Evolutionary conservation across 805 yeast species (phyloP), one percentile per base, ranked within the genome.

Genomic region (Lipomyces starkeyi): DNA sequence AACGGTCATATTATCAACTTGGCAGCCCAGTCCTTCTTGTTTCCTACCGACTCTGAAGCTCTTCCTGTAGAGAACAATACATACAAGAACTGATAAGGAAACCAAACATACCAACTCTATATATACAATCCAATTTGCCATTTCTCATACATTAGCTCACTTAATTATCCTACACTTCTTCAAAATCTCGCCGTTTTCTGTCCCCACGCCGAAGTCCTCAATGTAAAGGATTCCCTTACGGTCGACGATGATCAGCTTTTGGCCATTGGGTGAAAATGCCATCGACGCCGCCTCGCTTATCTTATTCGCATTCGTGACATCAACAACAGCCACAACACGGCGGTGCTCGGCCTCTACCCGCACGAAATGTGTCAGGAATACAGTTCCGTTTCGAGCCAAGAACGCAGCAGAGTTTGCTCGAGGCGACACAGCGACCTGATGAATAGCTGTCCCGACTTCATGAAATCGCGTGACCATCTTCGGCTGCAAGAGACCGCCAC

Each of bases 151-250:
- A 53, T 17, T 11, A n/a, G 9, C 22, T 56, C 34, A 69, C 61
- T 69, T 69, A 56, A 69, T 69, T 32, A 69, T 69, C 63, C 72
- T 59, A 53, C 72, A 67, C 40, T 67, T 69, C 56, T 69, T 69
- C 61, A 69, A 43, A 22, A 59, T 56, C 54, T 69, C 72, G 9
- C 72, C 72, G 32, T 49, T 43, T 47, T 69, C 72, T 14, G 77
- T 70, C 1, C 96, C 97, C 63, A 92, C 93, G 14, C 95, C 90
- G 79, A 93, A 93, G 78, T 93, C 98, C 73, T 90, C 91, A 40
- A 93, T 85, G 70, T 88, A 88, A 58, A 93, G 79, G 0, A 86
- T 78, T 0, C 98, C 98, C 74, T 90, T 91, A 54, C 97, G 81
- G 77, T 93, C 98, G 17, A 92, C 83, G 3, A 87, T 84, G 73